Base-by-base conservation (phyloP, 768 basidiomycete species). In the Grammothele lineata region DNA sequence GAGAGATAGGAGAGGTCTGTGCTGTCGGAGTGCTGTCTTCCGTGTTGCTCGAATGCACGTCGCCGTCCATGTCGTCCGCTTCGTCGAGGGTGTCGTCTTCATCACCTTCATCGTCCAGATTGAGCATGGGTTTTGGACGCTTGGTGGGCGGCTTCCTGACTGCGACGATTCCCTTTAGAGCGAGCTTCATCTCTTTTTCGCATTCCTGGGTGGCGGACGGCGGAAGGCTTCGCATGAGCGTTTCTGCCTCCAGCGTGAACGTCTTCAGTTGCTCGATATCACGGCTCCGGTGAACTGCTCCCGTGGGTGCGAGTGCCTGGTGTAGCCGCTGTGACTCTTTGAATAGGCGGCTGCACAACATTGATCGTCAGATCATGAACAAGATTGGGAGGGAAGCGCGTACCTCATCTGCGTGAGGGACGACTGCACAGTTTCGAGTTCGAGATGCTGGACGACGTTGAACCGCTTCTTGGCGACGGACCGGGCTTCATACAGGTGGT, bases 81-180 rank as follows among this genome's bases (percentile, higher is more conserved):
- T n/a, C n/a, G n/a, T n/a, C n/a, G n/a, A n/a, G n/a, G n/a, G n/a
- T n/a, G n/a, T n/a, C n/a, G n/a, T n/a, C n/a, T n/a, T n/a, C n/a
- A n/a, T n/a, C n/a, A n/a, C n/a, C n/a, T n/a, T n/a, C n/a, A n/a
- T n/a, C n/a, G n/a, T n/a, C n/a, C n/a, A n/a, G n/a, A n/a, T n/a
- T n/a, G n/a, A n/a, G n/a, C n/a, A n/a, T n/a, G n/a, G n/a, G n/a
- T n/a, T n/a, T n/a, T n/a, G n/a, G n/a, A n/a, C n/a, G n/a, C n/a
- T n/a, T n/a, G n/a, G n/a, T n/a, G n/a, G n/a, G n/a, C n/a, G n/a
- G n/a, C n/a, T n/a, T n/a, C n/a, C n/a, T n/a, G n/a, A n/a, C n/a
- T n/a, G n/a, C n/a, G n/a, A n/a, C n/a, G 27, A 75, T 70, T 1
- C 70, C 62, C 30, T 66, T 65, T 39, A 65, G 55, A 9, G 62